phyloP scores from a whole-genome alignment of 2,329 filamentous ascomycete genomes.

The Pseudocercospora crystallina region DNA sequence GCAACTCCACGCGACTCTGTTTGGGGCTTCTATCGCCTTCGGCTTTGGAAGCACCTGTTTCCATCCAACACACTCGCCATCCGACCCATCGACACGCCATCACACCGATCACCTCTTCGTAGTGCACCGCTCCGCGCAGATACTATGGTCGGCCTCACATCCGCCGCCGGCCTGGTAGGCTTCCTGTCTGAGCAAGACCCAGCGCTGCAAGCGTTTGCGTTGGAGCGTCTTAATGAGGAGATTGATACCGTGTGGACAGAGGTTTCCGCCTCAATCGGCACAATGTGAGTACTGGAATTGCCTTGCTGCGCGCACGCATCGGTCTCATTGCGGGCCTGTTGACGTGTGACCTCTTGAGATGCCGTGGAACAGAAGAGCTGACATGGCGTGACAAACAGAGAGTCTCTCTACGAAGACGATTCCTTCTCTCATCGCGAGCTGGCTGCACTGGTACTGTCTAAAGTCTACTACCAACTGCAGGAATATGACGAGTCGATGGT shows the following conservation, averaged over 20 bases:
- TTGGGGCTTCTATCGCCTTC: too few relatives aligned
- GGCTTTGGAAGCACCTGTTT: conserved; percentile 6
- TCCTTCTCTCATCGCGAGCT: conserved; percentile 90
- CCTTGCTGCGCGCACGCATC: neutral
- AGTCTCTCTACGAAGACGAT: conserved; percentile 96
- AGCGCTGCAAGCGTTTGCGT: conserved; percentile 89
- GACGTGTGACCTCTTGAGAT: neutral
- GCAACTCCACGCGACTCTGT: too few relatives aligned
- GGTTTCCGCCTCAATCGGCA: conserved; percentile 84
- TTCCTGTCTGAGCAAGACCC: conserved; percentile 93
- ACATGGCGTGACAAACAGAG: conserved; percentile 55
- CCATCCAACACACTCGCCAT: conserved; percentile 13
- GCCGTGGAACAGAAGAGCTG: conserved; percentile 13
- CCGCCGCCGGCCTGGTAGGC: conserved; percentile 89
- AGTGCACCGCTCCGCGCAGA: too few relatives aligned
- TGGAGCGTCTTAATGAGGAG: conserved; percentile 92
- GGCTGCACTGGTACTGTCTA: conserved; percentile 89
- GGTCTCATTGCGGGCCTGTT: neutral
- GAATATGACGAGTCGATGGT: conserved; percentile 99
- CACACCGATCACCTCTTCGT: too few relatives aligned
- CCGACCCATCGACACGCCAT: conserved; percentile 2
- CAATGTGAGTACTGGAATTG: conserved; percentile 69
- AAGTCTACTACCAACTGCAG: conserved; percentile 98
- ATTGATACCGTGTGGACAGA: conserved; percentile 98
- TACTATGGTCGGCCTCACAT: conserved; percentile 86